phyloP scores from a whole-genome alignment of 495 filamentous ascomycete genomes.

The Xylaria acuta region DNA sequence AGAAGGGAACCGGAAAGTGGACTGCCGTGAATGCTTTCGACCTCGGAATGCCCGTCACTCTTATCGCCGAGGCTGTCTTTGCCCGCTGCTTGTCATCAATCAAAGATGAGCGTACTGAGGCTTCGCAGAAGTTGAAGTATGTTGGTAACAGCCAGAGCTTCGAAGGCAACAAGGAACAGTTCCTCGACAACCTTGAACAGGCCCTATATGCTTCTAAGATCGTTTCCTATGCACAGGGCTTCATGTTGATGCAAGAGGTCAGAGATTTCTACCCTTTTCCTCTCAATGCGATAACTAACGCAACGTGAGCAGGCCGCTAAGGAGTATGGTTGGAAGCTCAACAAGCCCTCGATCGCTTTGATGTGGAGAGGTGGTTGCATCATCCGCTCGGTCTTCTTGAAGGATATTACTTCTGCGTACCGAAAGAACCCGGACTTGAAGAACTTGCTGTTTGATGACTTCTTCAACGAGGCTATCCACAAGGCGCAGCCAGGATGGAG shows the following conservation, averaged over 20 bases:
- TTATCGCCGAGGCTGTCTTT: constrained; percentile 97
- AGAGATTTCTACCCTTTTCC: constrained; percentile 39
- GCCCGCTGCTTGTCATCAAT: constrained; percentile 91
- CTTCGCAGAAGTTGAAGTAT: constrained; percentile 74
- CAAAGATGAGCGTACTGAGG: constrained; percentile 90
- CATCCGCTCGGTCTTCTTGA: constrained; percentile 99
- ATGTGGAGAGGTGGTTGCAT: constrained; percentile 99
- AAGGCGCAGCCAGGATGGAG: constrained; percentile 95
- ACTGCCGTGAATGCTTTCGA: constrained; percentile 98
- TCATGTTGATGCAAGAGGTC: constrained; percentile 99
- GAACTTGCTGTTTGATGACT: constrained; percentile 97
- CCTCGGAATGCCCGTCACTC: constrained; percentile 97
- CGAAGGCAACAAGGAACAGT: constrained; percentile 86
- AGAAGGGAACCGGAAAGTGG: constrained; percentile 99
- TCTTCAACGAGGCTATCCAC: constrained; percentile 99
- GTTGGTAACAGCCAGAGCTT: constrained; percentile 79
- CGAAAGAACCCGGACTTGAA: constrained; percentile 92
- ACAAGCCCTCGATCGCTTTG: constrained; percentile 99
- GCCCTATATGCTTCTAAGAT: constrained; percentile 99
- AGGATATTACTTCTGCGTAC: constrained; percentile 98
- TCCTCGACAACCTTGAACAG: constrained; percentile 97
- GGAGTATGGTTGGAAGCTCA: constrained; percentile 96
- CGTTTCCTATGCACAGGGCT: constrained; percentile 98
- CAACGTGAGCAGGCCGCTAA: constrained; percentile 72
- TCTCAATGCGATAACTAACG: constrained; percentile 30